These are phyloP conservation scores for Anisodus acutangulus DNA, from an alignment of 257 asterid genomes.

Conservation along the genomic window DNA sequence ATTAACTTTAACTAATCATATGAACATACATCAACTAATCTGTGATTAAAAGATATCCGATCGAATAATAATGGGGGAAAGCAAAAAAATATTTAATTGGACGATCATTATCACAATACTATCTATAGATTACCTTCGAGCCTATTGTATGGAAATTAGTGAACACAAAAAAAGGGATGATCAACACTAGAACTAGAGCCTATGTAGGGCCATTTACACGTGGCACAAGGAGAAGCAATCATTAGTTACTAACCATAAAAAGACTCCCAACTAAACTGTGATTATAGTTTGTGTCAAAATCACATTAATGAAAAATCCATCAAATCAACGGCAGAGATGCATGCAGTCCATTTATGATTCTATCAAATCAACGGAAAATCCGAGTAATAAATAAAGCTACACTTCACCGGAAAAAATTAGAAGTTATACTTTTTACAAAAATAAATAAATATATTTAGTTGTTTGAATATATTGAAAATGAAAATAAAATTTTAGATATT, in stretches of 20 bases:
- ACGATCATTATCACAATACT: too few relatives aligned
- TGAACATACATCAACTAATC: too few relatives aligned
- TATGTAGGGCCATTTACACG: conserved; percentile 2
- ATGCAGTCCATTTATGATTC: conserved; percentile 21
- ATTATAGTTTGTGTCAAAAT: conserved; percentile 15
- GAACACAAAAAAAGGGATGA: background rate
- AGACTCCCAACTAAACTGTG: conserved; percentile 8
- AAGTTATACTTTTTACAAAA: too few relatives aligned
- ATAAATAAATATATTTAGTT: too few relatives aligned
- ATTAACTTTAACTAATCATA: too few relatives aligned
- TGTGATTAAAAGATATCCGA: too few relatives aligned
- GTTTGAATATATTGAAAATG: too few relatives aligned
- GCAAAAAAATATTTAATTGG: too few relatives aligned
- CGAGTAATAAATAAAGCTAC: background rate
- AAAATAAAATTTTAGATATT: too few relatives aligned
- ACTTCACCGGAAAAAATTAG: background rate
- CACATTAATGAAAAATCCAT: conserved; percentile 18
- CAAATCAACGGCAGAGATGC: conserved; percentile 29
- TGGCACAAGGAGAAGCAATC: conserved; percentile 13
- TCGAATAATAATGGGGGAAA: too few relatives aligned
- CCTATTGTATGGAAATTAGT: background rate
- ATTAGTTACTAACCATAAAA: background rate
- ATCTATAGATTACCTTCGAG: background rate
- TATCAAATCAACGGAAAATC: conserved; percentile 8
- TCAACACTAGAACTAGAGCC: background rate